A percentile compares a stretch with the other conserved stretches of the same genome.
phyloP scores from a whole-genome alignment of 129 eudicot genomes.

The Tagetes patula region DNA sequence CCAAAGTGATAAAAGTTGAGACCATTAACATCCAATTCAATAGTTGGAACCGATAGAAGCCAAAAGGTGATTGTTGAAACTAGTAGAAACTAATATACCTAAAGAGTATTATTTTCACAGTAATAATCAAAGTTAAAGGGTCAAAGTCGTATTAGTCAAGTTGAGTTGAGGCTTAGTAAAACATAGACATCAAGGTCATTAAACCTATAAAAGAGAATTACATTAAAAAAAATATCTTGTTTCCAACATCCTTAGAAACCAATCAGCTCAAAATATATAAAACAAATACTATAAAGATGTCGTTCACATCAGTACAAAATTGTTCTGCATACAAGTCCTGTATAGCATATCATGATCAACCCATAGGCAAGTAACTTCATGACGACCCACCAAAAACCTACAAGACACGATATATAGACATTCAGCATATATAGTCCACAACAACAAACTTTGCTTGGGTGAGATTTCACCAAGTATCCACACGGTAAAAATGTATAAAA shows the following conservation, averaged over 20 bases:
- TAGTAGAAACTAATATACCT: too few relatives aligned
- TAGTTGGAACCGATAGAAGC: too few relatives aligned
- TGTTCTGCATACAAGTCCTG: constrained; percentile 22
- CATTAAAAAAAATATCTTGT: not conserved
- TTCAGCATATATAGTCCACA: not conserved
- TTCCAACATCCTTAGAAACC: not conserved
- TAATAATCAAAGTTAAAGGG: too few relatives aligned
- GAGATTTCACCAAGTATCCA: not conserved
- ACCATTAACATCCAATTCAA: too few relatives aligned
- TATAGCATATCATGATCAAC: constrained; percentile 14
- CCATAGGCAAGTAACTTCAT: constrained; percentile 21
- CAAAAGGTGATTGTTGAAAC: too few relatives aligned
- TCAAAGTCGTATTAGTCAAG: too few relatives aligned
- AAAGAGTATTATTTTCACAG: too few relatives aligned
- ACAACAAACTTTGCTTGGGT: not conserved
- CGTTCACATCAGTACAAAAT: constrained; percentile 26
- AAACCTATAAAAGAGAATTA: too few relatives aligned
- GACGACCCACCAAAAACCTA: constrained; percentile 56
- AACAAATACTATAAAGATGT: constrained; percentile 1
- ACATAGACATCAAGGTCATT: too few relatives aligned
- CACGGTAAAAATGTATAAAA: not conserved
- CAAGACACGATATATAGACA: not conserved
- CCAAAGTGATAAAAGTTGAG: too few relatives aligned
- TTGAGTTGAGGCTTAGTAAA: too few relatives aligned
- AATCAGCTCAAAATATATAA: constrained; percentile 13